Evolutionary conservation across 2,329 filamentous ascomycete species (phyloP), one percentile per base, ranked within the genome.

Genomic region (Fusarium pseudocircinatum): DNA sequence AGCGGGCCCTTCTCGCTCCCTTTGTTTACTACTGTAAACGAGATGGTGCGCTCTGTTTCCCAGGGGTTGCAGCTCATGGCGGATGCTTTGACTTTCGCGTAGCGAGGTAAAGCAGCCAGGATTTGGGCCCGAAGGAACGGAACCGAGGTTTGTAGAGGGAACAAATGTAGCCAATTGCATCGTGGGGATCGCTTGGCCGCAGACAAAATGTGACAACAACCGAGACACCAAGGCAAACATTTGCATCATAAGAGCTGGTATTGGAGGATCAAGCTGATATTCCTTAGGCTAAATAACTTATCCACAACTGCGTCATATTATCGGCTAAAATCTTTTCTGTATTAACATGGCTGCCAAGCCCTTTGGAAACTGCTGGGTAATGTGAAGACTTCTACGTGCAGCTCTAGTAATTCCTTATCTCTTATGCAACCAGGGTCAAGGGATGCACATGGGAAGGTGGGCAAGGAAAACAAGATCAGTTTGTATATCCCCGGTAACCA

Each of bases 61-160:
- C 54, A 52, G n/a, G 34, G 15, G 15, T n/a, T 53, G 44, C 18
- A 65, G 53, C 58, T 52, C 37, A 30, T 32, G 58, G 24, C 18
- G 50, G 15, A 34, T 50, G 32, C 40, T 56, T 53, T 62, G 56
- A 46, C 54, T 61, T 56, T 40, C 46, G 32, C 39, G 30, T 47
- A 47, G 34, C 42, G 39, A 18, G 15, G 32, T 13, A n/a, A 37
- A 24, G 54, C 24, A 36, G 50, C 66, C 56, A 67, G 61, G 59
- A 34, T 50, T 40, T 42, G 53, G 43, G 39, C 66, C 68, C 67
- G 44, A 46, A 62, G 47, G 46, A 37, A 66, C 30, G 68, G 71
- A 74, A 44, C 56, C 57, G 53, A 74, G 39, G 14, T 40, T n/a
- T n/a, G 20, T n/a, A 11, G 34, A 40, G 15, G 53, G 53, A 52